Percentiles rank a stretch among this genome's conserved stretches.
phyloP scores from a whole-genome alignment of 768 basidiomycete species.

The Termitomyces sp. region DNA sequence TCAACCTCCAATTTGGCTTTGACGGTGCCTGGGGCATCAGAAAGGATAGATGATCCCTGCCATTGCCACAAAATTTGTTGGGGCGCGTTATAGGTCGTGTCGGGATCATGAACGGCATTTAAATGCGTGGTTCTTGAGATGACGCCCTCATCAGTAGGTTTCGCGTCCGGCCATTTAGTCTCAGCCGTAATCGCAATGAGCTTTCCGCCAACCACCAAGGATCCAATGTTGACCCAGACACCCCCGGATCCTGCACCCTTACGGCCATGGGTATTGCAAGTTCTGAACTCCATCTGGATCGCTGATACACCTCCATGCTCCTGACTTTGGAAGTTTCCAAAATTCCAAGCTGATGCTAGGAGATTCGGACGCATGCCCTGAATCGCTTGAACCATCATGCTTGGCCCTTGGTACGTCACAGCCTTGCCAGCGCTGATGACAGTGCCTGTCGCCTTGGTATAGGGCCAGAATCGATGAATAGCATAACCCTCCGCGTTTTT shows the following conservation, averaged over 20 bases:
- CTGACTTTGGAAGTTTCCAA: conserved; percentile 83
- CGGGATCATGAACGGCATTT: conserved; percentile 58
- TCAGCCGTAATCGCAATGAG: conserved; percentile 75
- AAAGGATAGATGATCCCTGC: conserved; percentile 64
- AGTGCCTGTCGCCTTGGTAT: conserved; percentile 43
- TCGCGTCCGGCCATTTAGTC: conserved; percentile 71
- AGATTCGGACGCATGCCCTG: conserved; percentile 98
- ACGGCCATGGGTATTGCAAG: conserved; percentile 73
- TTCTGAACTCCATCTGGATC: conserved; percentile 95
- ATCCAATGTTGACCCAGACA: conserved; percentile 83
- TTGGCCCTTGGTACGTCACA: conserved; percentile 52
- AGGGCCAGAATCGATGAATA: conserved; percentile 9
- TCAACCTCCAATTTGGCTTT: conserved; percentile 55
- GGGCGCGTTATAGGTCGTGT: conserved; percentile 82
- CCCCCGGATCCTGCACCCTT: conserved; percentile 79
- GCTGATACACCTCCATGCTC: conserved; percentile 76
- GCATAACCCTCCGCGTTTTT: conserved; percentile 6
- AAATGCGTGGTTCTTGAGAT: conserved; percentile 67
- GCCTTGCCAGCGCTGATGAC: conserved; percentile 67
- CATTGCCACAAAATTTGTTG: conserved; percentile 69
- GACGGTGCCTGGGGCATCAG: conserved; percentile 48
- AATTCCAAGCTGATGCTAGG: conserved; percentile 94
- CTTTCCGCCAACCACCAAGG: conserved; percentile 77
- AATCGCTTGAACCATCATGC: conserved; percentile 94
- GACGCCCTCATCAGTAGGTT: conserved; percentile 38